phyloP scores from a whole-genome alignment of 1,284 basidiomycete genomes.

The Vanrija pseudolonga region DNA sequence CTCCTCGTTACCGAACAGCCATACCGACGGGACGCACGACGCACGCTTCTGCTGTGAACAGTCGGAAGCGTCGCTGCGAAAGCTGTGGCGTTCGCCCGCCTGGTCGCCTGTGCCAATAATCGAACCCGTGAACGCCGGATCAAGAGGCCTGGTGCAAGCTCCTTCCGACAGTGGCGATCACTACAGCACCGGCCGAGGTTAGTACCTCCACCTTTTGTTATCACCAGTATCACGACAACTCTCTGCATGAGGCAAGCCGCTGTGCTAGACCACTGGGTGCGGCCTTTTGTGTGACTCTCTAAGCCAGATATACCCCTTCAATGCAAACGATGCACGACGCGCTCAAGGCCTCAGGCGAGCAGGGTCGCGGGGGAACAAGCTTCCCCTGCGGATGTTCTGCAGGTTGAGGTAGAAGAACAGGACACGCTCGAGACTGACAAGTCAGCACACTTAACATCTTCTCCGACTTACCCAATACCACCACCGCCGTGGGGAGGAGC shows the following conservation, averaged over 20 bases:
- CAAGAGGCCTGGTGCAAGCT: no score
- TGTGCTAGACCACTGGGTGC: no score
- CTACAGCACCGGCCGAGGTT: no score
- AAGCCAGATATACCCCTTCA: background rate
- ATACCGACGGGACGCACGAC: background rate
- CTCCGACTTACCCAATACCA: constrained; percentile 47
- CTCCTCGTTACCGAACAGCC: background rate
- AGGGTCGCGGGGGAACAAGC: constrained; percentile 92
- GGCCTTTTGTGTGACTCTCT: background rate
- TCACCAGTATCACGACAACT: no score
- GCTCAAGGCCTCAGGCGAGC: constrained; percentile 52
- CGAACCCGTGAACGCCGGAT: no score
- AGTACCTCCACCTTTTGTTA: no score
- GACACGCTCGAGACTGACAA: constrained; percentile 75
- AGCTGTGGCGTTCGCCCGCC: no score
- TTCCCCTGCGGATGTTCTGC: constrained; percentile 90
- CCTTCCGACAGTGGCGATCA: no score
- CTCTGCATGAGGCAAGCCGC: no score
- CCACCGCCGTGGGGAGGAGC: constrained; percentile 72
- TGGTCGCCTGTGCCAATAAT: no score
- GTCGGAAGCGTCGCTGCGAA: background rate
- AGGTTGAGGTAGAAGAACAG: constrained; percentile 82
- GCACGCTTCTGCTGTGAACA: constrained; percentile 5
- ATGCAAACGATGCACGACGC: no score
- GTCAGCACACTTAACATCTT: constrained; percentile 37